A percentile compares a stretch with the other conserved stretches of the same genome.
Evolutionary conservation across 1,284 basidiomycete genomes (phyloP).

Genomic region (Bjerkandera adusta): DNA sequence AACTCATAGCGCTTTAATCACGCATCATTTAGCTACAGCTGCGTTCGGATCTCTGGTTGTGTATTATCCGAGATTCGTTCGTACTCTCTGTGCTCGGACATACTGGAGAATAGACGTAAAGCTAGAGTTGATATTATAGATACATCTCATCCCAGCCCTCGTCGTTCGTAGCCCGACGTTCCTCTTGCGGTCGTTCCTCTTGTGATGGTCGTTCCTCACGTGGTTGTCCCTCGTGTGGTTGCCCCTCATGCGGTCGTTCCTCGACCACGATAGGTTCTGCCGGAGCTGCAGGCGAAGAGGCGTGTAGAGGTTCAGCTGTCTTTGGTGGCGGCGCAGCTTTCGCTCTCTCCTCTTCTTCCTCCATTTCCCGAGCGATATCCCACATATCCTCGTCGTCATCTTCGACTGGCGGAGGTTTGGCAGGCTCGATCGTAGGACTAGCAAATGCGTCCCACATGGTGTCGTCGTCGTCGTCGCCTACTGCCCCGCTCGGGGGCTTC

Average conservation of each 20-base stretch:
- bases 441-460: constrained; percentile 51
- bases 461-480: constrained; percentile 47
- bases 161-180: constrained; percentile 25
- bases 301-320: neutral
- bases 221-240: too few relatives aligned
- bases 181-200: neutral
- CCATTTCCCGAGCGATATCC: constrained; percentile 62
- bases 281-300: too few relatives aligned
- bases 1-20: neutral
- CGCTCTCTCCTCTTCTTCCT: constrained; percentile 32
- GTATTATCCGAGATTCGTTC: too few relatives aligned
- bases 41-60: too few relatives aligned
- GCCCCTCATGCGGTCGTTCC: too few relatives aligned
- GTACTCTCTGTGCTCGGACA: too few relatives aligned
- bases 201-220: too few relatives aligned
- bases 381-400: constrained; percentile 67
- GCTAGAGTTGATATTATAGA: constrained; percentile 10
- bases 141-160: constrained; percentile 36
- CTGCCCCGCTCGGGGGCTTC: neutral
- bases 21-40: neutral
- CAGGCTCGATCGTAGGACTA: constrained; percentile 7
- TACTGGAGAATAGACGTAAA: too few relatives aligned
- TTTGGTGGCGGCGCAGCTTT: constrained; percentile 1
- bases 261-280: too few relatives aligned
- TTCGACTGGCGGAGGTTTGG: constrained; percentile 12